Percentiles rank a stretch among this genome's conserved stretches.
Conservation (phyloP, 2,329 filamentous ascomycete genomes). For the Didymella arachidicola region DNA sequence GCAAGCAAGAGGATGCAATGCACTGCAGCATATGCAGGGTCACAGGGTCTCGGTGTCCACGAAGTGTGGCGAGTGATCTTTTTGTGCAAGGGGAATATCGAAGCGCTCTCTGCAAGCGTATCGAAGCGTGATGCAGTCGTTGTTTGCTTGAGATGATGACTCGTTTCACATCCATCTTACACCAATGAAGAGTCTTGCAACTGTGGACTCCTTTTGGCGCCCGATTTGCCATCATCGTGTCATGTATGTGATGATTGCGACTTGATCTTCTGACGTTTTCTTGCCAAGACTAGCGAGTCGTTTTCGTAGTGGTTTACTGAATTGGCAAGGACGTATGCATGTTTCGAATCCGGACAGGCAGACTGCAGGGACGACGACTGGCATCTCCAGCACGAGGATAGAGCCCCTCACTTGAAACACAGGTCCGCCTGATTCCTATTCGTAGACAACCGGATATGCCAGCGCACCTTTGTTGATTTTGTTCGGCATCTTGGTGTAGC, state of each 20-base stretch:
- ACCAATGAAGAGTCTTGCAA: slow-evolving; percentile 1
- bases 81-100: neutral
- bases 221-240: slow-evolving; percentile 3
- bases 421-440: slow-evolving; percentile 21
- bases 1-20: neutral
- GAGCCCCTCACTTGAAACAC: slow-evolving; percentile 13
- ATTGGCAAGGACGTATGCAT: slow-evolving; percentile 13
- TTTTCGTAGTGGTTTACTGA: neutral
- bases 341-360: slow-evolving; percentile 26
- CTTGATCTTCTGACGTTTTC: neutral
- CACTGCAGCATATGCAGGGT: slow-evolving; percentile 2
- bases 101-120: neutral
- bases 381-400: slow-evolving; percentile 6
- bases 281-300: slow-evolving; percentile 3
- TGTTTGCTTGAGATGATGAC: neutral
- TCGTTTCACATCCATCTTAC: slow-evolving; percentile 2
- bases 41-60: slow-evolving; percentile 20
- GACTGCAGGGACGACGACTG: slow-evolving; percentile 17
- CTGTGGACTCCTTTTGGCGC: neutral
- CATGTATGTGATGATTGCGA: slow-evolving; percentile 10
- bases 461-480: slow-evolving; percentile 27
- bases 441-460: slow-evolving; percentile 20
- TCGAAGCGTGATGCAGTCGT: neutral
- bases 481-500: slow-evolving; percentile 15
- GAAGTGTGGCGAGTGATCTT: slow-evolving; percentile 16